Evolutionary conservation across 306 rosid species (phyloP).

Genomic region (Cucurbita pepo): DNA sequence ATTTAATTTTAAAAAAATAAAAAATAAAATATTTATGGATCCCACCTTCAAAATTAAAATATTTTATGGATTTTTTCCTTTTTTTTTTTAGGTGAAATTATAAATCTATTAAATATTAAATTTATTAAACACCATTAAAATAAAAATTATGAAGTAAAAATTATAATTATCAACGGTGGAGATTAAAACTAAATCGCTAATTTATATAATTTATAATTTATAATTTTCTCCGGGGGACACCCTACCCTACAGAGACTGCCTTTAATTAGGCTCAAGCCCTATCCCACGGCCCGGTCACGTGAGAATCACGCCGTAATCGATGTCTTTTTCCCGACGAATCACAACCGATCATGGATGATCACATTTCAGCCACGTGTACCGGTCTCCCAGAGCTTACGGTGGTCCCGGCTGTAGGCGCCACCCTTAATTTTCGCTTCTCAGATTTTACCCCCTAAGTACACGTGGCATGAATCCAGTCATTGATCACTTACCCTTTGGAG

Average conservation of each 20-base stretch:
- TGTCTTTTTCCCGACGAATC: not conserved
- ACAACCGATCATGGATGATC: not conserved
- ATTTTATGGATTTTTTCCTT: too few species aligned
- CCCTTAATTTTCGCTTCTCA: not conserved
- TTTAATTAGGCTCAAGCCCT: not conserved
- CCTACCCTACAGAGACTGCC: not conserved
- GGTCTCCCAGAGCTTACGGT: not conserved
- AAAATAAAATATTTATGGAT: too few species aligned
- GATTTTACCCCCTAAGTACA: not conserved
- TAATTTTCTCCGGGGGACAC: not conserved
- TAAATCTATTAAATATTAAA: too few species aligned
- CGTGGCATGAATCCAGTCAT: not conserved
- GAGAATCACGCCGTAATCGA: not conserved
- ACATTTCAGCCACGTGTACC: not conserved
- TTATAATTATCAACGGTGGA: too few species aligned
- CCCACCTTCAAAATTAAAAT: too few species aligned
- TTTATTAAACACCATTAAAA: too few species aligned
- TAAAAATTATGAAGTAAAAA: too few species aligned
- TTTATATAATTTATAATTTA: not conserved
- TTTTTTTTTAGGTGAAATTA: too few species aligned
- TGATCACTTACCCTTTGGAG: not conserved
- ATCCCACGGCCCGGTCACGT: not conserved
- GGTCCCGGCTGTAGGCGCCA: not conserved
- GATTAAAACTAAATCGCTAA: not conserved
- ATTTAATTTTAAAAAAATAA: too few species aligned